Evolutionary conservation across 345 rosid species (phyloP).

Genomic region (Aquilaria yunnanensis): DNA sequence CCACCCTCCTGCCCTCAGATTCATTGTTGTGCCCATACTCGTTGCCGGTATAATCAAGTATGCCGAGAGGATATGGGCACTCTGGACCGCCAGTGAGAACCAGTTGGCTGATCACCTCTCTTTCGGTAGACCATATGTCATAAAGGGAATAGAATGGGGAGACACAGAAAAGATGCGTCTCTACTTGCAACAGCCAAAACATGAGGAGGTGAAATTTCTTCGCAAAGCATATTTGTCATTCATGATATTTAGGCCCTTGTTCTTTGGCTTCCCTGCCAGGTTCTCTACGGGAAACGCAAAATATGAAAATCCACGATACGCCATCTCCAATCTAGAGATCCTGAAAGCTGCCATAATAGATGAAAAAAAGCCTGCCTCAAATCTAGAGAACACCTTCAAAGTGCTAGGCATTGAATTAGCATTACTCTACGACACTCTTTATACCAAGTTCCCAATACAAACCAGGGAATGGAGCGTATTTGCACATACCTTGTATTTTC

Average conservation of each 20-base stretch:
- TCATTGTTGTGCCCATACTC: conserved; percentile 20
- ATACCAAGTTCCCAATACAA: conserved; percentile 34
- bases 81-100: conserved; percentile 34
- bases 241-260: conserved; percentile 31
- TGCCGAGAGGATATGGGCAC: conserved; percentile 33
- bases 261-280: conserved; percentile 23
- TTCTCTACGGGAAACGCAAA: background rate
- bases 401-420: conserved; percentile 35
- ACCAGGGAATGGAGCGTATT: conserved; percentile 10
- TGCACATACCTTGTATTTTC: conserved; percentile 20
- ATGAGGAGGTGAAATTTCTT: background rate
- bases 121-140: background rate
- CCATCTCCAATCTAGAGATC: too few relatives aligned
- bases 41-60: conserved; percentile 36
- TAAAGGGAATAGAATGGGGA: background rate
- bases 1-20: conserved; percentile 1
- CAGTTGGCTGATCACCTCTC: conserved; percentile 24
- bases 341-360: too few relatives aligned
- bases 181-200: conserved; percentile 12
- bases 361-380: too few relatives aligned
- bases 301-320: background rate
- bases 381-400: conserved; percentile 20
- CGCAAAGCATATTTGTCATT: conserved; percentile 18
- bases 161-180: conserved; percentile 16
- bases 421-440: conserved; percentile 36